These are phyloP conservation scores for Zalaria sp. DNA, from an alignment of 2,329 filamentous ascomycete genomes.

Conservation along the genomic window DNA sequence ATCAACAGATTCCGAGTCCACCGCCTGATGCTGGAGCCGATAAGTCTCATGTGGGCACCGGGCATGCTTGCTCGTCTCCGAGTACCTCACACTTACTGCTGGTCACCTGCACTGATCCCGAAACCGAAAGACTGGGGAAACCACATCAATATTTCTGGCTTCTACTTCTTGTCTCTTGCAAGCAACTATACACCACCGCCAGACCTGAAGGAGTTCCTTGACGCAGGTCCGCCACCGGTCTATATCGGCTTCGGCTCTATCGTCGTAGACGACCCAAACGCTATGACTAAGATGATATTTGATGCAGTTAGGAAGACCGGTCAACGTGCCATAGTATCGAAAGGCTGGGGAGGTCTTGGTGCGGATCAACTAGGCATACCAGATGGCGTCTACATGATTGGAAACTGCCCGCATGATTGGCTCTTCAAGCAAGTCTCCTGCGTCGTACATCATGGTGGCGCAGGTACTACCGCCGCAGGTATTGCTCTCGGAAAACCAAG, in stretches of 20 bases:
- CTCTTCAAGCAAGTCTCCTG: slow-evolving; percentile 41
- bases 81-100: slow-evolving; percentile 83
- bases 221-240: slow-evolving; percentile 54
- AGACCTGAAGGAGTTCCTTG: slow-evolving; percentile 52
- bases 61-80: slow-evolving; percentile 61
- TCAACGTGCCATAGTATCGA: slow-evolving; percentile 38
- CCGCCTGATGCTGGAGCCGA: slow-evolving; percentile 57
- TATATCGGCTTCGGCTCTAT: slow-evolving; percentile 80
- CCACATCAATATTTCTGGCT: slow-evolving; percentile 60
- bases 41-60: slow-evolving; percentile 72
- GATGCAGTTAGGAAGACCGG: slow-evolving; percentile 46
- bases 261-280: slow-evolving; percentile 62
- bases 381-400: slow-evolving; percentile 35
- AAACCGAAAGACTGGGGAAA: slow-evolving; percentile 64
- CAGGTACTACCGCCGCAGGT: slow-evolving; percentile 43
- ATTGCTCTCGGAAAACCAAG: slow-evolving; percentile 38
- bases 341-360: slow-evolving; percentile 37
- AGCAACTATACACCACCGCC: slow-evolving; percentile 51
- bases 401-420: slow-evolving; percentile 45
- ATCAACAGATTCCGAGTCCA: slow-evolving; percentile 77
- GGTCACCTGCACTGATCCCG: slow-evolving; percentile 68
- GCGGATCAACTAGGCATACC: slow-evolving; percentile 22
- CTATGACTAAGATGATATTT: slow-evolving; percentile 57
- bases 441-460: slow-evolving; percentile 47
- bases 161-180: slow-evolving; percentile 59